Percentiles rank a stretch among this genome's conserved stretches.
phyloP scores from a whole-genome alignment of 257 asterid genomes.

The Solanum sitiens region DNA sequence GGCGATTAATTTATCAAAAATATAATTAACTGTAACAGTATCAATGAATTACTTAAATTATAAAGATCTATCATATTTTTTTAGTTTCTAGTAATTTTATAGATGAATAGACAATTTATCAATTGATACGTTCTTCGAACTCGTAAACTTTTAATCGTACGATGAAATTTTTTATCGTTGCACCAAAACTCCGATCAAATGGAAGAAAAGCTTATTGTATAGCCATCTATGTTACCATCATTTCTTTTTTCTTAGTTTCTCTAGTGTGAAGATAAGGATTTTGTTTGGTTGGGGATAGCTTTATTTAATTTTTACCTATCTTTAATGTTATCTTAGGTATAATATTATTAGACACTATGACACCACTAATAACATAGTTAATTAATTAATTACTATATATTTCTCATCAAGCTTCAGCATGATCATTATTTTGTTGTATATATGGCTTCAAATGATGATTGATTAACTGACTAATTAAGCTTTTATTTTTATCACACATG shows the following conservation, averaged over 20 bases:
- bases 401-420: background rate
- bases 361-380: background rate
- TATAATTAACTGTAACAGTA: background rate
- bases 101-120: background rate
- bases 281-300: background rate
- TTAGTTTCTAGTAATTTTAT: too few species aligned
- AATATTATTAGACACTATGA: background rate
- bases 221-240: background rate
- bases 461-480: background rate
- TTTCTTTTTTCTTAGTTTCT: slow-evolving; percentile 3
- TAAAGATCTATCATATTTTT: too few species aligned
- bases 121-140: background rate
- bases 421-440: background rate
- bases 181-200: background rate
- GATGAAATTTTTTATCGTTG: accelerated
- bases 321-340: background rate
- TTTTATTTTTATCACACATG: background rate
- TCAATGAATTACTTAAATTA: too few species aligned
- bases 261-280: slow-evolving; percentile 10
- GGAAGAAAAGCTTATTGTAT: background rate
- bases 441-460: background rate
- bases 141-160: background rate
- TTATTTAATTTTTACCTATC: slow-evolving; percentile 1
- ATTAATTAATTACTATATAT: background rate
- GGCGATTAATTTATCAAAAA: background rate